Evolutionary conservation across 2,329 filamentous ascomycete genomes (phyloP), one percentile per base, ranked within the genome.

Genomic region (Talaromyces islandicus): DNA sequence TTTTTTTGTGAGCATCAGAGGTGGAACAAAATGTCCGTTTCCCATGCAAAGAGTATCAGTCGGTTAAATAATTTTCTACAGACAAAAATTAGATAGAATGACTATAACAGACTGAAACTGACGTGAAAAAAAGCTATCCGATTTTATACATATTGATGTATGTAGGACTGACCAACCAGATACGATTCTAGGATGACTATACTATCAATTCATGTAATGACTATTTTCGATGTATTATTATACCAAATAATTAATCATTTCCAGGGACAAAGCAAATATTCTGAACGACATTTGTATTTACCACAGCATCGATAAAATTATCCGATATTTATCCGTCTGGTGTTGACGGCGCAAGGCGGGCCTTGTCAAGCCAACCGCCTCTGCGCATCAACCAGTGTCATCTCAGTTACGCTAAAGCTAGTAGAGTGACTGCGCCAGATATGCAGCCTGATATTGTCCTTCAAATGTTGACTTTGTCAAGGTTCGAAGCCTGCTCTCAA

Each of bases 21-120:
- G 56, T 57, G 56, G 56, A 57, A 57, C 46, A 57, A 57, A 57
- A 25, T 17, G 29, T 52, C 56, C 56, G 56, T 52, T 41, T 11
- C 21, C 21, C 3, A 46, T 24, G 21, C 19, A 21, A 21, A 21
- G 43, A 12, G 43, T 46, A 21, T 1, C 11, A 9, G 9, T 46
- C 43, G 43, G 43, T 46, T 21, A 46, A 46, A 46, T 32, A 11
- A 12, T 10, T 14, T n/a, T 11, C 10, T 32, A 32, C 4, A 32
- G 12, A 11, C 35, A 1, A 14, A 38, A 38, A 7, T 35, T 35
- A 17, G 35, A 38, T 38, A 17, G 5, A 7, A 14, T 38, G 12
- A 11, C 6, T 17, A 17, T 5, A 38, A 2, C 12, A 14, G 12
- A 38, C 6, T 38, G 2, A 17, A 17, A 14, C 5, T 17, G 14